Base-by-base conservation (phyloP, 495 filamentous ascomycete species). In the Annulohypoxylon moriforme region DNA sequence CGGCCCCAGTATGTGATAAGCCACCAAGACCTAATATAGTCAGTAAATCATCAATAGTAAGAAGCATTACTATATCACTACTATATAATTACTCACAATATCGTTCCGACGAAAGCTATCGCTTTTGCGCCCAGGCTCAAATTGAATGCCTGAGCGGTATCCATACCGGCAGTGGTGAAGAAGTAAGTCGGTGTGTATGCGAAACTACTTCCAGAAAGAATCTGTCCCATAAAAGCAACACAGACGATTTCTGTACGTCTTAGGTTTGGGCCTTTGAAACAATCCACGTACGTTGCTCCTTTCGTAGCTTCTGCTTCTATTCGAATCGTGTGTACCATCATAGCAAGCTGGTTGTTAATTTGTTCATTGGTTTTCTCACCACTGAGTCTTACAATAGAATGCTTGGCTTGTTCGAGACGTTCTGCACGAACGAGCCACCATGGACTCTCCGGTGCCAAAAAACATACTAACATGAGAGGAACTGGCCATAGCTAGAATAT, bases 361-460 rank as follows among this genome's bases (percentile, higher is more conserved):
- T 85, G 80, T 0, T 79, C 78, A 5, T 87, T 82, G 9, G 73
- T 72, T 14, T 82, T 81, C 31, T 76, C 71, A 60, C 80, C 84
- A 25, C 82, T 86, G 0, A 93, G 79, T 10, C 90, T 86, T 18
- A 80, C 71, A n/a, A 92, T 80, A 4, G 87, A 79, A n/a, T 38
- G 44, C 38, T 74, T 77, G 4, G 78, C 78, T 18, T 83, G 78
- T 65, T 89, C 89, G 22, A 83, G 78, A n/a, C 82, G 81, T 4
- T 85, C 88, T 24, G 84, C 85, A 3, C 90, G 87, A 38, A 92
- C 87, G 22, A 91, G 82, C 88, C 87, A 92, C 90, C 90, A 93
- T 0, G 91, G 91, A 1, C 85, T 89, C 75, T 93, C 91, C 4
- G 91, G 91, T 0, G 89, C 88, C 14, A 91, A 80, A 47, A 81